These are phyloP conservation scores for Blastocystis sp. DNA, from an alignment of 352 stramenopile species.

Conservation along the genomic window DNA sequence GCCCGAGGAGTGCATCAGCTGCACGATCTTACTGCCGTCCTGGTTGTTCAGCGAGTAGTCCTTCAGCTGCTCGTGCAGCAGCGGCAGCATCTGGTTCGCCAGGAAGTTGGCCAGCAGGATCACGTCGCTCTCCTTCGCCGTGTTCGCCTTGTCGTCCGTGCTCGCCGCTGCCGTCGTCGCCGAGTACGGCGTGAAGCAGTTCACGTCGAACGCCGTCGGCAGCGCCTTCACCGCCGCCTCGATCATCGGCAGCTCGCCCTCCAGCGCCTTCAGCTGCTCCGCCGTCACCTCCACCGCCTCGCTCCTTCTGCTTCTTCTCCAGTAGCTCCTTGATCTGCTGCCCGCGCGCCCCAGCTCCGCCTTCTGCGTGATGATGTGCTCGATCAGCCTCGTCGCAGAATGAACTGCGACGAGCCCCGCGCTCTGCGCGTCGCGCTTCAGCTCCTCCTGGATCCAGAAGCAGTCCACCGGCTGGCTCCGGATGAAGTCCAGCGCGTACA, in stretches of 20 bases:
- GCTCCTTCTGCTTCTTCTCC: constrained; percentile 39
- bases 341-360: background rate
- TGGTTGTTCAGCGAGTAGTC: constrained; percentile 47
- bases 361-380: constrained; percentile 9
- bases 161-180: background rate
- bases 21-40: constrained; percentile 58
- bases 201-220: constrained; percentile 53
- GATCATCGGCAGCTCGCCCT: constrained; percentile 1
- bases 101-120: constrained; percentile 67
- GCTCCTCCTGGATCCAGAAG: constrained; percentile 57
- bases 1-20: constrained; percentile 57
- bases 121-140: constrained; percentile 37
- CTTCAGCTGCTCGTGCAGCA: constrained; percentile 14
- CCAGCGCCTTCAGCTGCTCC: background rate
- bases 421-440: background rate
- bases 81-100: constrained; percentile 3
- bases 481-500: constrained; percentile 64
- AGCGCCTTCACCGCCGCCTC: constrained; percentile 26
- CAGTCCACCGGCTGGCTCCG: constrained; percentile 50
- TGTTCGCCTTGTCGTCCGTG: constrained; percentile 16
- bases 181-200: constrained; percentile 34
- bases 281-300: constrained; percentile 38
- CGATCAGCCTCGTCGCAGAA: constrained; percentile 52
- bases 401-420: background rate
- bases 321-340: constrained; percentile 42